Percentiles rank a stretch among this genome's conserved stretches.
Conservation (phyloP, 495 filamentous ascomycete genomes). For the Neurospora sp. region DNA sequence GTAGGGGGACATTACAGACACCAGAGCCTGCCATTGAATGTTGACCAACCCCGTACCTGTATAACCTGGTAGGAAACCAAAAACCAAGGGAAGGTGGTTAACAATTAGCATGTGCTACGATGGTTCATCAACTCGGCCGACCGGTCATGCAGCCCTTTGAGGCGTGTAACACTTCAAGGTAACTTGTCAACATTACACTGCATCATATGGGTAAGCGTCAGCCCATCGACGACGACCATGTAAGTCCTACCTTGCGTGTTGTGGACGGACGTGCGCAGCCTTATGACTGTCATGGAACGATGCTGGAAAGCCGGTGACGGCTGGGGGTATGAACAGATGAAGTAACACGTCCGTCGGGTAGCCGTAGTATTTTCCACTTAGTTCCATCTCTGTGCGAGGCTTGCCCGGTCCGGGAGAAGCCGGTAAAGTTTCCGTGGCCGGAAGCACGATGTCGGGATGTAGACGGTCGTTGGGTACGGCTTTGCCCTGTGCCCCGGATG, state of each 20-base stretch:
- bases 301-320: not conserved
- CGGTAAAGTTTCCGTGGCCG: not conserved
- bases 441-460: not conserved
- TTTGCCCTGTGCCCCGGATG: not conserved
- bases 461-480: not conserved
- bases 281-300: not conserved
- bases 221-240: not conserved
- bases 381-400: not conserved
- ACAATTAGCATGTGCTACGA: not conserved
- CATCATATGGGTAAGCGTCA: not conserved
- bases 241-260: not conserved
- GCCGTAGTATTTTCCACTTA: not conserved
- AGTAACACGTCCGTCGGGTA: not conserved
- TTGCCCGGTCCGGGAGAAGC: not conserved
- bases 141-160: not conserved
- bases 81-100: not conserved
- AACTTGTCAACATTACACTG: not conserved
- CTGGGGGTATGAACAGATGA: not conserved
- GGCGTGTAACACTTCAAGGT: not conserved
- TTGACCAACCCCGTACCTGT: not conserved
- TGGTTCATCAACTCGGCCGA: not conserved
- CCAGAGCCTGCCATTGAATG: not conserved
- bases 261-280: not conserved
- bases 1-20: not conserved
- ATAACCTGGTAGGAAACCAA: not conserved